A percentile compares a stretch with the other conserved stretches of the same genome.
Evolutionary conservation across 2,329 filamentous ascomycete species (phyloP).

Genomic region (Colletotrichum lini): DNA sequence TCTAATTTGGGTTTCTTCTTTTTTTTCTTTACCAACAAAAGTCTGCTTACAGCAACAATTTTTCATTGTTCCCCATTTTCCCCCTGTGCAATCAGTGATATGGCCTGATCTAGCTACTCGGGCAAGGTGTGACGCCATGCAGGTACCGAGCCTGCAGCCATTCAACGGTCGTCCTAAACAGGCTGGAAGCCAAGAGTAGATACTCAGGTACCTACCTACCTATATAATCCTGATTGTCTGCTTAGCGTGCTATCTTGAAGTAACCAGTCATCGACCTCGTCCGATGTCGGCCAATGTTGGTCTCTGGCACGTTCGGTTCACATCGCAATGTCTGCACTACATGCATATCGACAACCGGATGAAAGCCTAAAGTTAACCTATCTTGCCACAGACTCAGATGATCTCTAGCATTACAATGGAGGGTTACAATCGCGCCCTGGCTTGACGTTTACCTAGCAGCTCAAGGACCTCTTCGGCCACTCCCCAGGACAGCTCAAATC

Average conservation of each 20-base stretch:
- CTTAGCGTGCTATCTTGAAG: not conserved
- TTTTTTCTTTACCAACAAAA: not conserved
- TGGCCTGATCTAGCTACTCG: constrained; percentile 1
- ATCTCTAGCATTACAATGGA: not conserved
- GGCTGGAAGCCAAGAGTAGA: not conserved
- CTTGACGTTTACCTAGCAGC: constrained; percentile 50
- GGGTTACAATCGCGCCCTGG: constrained; percentile 15
- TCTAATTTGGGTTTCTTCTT: not conserved
- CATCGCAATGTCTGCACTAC: not conserved
- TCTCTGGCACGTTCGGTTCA: not conserved
- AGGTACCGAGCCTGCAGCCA: constrained; percentile 30
- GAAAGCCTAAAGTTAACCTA: not conserved
- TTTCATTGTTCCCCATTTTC: too few species aligned
- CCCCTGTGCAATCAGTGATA: too few species aligned
- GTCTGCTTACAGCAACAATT: too few species aligned
- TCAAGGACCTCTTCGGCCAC: constrained; percentile 65
- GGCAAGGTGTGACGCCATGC: constrained; percentile 14
- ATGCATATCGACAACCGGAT: not conserved
- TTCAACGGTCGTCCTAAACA: constrained; percentile 1
- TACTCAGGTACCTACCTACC: too few species aligned
- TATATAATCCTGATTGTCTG: not conserved
- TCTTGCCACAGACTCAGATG: not conserved
- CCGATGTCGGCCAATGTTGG: constrained; percentile 14
- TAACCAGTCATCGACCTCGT: not conserved
- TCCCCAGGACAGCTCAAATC: constrained; percentile 74